Evolutionary conservation across 192 early-diverging fungal genomes (phyloP).

Genomic region (Phlyctochytrium planicorne): DNA sequence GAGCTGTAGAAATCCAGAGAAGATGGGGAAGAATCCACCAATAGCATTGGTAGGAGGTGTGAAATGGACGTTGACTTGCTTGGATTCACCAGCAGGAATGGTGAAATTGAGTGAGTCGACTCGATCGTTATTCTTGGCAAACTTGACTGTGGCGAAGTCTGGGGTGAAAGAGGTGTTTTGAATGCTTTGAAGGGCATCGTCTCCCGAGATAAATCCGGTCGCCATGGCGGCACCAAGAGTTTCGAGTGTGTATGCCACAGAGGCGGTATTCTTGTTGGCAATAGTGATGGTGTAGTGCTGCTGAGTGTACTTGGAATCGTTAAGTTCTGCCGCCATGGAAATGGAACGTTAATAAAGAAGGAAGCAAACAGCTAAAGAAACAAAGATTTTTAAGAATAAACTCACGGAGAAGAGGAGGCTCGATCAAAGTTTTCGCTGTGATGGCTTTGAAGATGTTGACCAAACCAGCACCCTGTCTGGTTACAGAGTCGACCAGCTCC

Average conservation of each 20-base stretch:
- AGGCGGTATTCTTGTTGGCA: not conserved
- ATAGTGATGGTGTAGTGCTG: slow-evolving; percentile 2
- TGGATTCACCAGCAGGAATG: slow-evolving; percentile 30
- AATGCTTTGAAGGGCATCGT: slow-evolving; percentile 2
- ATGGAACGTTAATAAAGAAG: not conserved
- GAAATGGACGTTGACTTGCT: slow-evolving; percentile 25
- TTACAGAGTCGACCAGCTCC: slow-evolving; percentile 8
- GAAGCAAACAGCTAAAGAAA: no score
- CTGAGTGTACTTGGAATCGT: slow-evolving; percentile 4
- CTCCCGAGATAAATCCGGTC: not conserved
- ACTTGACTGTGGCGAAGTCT: not conserved
- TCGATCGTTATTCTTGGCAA: not conserved
- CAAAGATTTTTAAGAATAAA: not conserved
- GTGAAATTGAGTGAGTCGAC: slow-evolving; percentile 5
- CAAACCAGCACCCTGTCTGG: slow-evolving; percentile 54
- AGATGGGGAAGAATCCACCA: slow-evolving; percentile 27
- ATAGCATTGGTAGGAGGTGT: slow-evolving; percentile 19
- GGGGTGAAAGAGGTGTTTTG: not conserved
- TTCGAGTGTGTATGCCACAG: slow-evolving; percentile 4
- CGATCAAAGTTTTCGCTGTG: slow-evolving; percentile 29
- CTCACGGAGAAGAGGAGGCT: slow-evolving; percentile 36
- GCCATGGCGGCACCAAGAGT: not conserved
- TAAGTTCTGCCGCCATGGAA: not conserved
- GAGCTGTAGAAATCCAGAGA: slow-evolving; percentile 31
- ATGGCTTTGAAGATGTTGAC: slow-evolving; percentile 48